Evolutionary conservation across 2,329 filamentous ascomycete genomes (phyloP).

Genomic region (Fusarium sp.): DNA sequence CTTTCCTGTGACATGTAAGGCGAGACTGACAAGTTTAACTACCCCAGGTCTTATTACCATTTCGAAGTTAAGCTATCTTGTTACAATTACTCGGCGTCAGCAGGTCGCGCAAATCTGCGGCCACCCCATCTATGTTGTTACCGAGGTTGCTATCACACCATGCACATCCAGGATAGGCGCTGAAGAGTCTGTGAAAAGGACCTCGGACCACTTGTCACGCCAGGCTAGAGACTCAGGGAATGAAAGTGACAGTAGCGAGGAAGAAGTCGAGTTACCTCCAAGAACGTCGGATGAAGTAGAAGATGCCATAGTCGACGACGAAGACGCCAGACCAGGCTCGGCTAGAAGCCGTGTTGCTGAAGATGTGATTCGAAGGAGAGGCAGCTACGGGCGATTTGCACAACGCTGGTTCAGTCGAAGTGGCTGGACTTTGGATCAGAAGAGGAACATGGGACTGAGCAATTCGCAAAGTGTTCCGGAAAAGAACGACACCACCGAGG

Average conservation of each 20-base stretch:
- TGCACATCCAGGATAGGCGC: slow-evolving; percentile 82
- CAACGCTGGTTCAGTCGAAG: slow-evolving; percentile 90
- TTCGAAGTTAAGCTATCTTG: slow-evolving; percentile 83
- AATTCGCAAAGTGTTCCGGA: slow-evolving; percentile 49
- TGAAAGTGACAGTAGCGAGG: slow-evolving; percentile 63
- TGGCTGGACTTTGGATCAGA: slow-evolving; percentile 81
- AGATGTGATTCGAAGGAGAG: slow-evolving; percentile 86
- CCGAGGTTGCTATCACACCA: slow-evolving; percentile 91
- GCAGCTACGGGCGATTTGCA: slow-evolving; percentile 89
- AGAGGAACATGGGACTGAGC: slow-evolving; percentile 77
- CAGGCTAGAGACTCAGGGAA: slow-evolving; percentile 57
- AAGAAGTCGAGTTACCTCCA: slow-evolving; percentile 56
- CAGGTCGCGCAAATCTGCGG: slow-evolving; percentile 90
- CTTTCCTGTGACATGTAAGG: slow-evolving; percentile 24
- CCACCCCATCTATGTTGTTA: slow-evolving; percentile 86
- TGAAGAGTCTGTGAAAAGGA: slow-evolving; percentile 75
- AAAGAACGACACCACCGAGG: slow-evolving; percentile 24
- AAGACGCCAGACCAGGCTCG: slow-evolving; percentile 51
- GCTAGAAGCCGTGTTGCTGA: slow-evolving; percentile 78
- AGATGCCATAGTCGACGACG: slow-evolving; percentile 54
- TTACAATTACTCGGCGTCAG: slow-evolving; percentile 87
- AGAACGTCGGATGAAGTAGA: slow-evolving; percentile 61
- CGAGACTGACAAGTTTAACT: slow-evolving; percentile 18
- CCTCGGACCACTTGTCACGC: slow-evolving; percentile 60
- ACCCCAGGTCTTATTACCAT: slow-evolving; percentile 82